Conservation (phyloP, 2,329 filamentous ascomycete species). For the Periconia sp. region DNA sequence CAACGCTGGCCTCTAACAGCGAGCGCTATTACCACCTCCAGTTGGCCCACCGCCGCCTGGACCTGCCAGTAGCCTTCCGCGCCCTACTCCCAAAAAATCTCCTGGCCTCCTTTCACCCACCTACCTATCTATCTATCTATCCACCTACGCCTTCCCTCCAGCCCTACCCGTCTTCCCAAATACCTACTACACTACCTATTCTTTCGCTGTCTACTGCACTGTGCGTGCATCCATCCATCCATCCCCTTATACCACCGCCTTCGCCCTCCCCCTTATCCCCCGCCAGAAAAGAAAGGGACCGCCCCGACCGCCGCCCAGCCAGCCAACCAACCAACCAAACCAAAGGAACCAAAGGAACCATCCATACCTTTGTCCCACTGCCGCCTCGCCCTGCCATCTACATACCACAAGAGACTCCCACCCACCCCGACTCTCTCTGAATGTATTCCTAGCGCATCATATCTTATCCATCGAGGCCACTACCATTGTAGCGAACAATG, state of each 20-base stretch:
- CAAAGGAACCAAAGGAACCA: background rate
- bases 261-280: background rate
- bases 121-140: no score
- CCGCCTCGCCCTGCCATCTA: background rate
- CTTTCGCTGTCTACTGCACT: no score
- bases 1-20: background rate
- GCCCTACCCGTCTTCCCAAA: no score
- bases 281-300: background rate
- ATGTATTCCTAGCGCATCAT: conserved; percentile 28
- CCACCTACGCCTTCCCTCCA: no score
- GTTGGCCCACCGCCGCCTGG: background rate
- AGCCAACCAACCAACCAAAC: background rate
- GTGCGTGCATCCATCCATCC: no score
- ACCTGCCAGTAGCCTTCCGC: background rate
- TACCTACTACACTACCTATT: no score
- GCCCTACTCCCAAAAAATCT: background rate
- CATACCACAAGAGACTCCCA: background rate
- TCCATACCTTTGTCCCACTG: background rate
- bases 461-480: conserved; percentile 14
- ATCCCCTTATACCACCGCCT: no score
- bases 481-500: conserved; percentile 58
- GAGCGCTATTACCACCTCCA: no score
- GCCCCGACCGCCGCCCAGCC: no score
- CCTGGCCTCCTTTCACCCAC: background rate
- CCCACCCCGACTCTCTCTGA: conserved; percentile 7